Base-by-base conservation (phyloP, 2,329 filamentous ascomycete species). In the Davidsoniella eucalypti region DNA sequence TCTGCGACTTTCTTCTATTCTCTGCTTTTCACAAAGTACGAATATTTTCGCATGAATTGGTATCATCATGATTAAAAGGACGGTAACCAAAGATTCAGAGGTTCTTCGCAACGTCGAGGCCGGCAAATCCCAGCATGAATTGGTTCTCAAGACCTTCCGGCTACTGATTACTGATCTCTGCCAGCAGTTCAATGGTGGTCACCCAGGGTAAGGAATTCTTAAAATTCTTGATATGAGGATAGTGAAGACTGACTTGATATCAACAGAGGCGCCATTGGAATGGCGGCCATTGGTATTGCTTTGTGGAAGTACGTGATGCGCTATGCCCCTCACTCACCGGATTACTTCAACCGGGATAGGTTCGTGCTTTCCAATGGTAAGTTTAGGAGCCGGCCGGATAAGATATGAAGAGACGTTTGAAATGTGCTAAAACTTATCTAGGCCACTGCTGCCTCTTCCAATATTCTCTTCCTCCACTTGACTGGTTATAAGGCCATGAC, bases 281-380 rank as follows among this genome's bases (percentile, higher is more conserved):
- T 79, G 65, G 75, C 74, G 18, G 75, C 72, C 3, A 79, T 80
- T 50, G 76, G 76, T 8, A 65, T 80, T 18, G 71, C 75, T 2
- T 60, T 67, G 7, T 81, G 71, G 69, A 80, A 78, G 56, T 78
- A 81, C 57, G 65, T 67, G 4, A 80, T 81, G 77, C 66, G 66
- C 43, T 80, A 77, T 57, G 68, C 72, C 2, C 76, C 76, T 0
- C 61, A 63, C n/a, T 69, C 70, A 39, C 70, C 72, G 7, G 58
- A 66, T 40, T 80, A 65, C 59, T 78, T 80, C 65, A 77, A 80
- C 59, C 66, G 76, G 36, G 76, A 80, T 56, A 69, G 75, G 18
- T 80, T 80, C 56, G 71, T 80, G 5, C 65, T 80, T 9, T 79
- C 75, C 55, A 96, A 98, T 75, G 92, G 92, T 33, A 33, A 33